Percentiles rank a stretch among this genome's conserved stretches.
phyloP scores from a whole-genome alignment of 169 alveolate species.

The Plasmodium billcollinsi region DNA sequence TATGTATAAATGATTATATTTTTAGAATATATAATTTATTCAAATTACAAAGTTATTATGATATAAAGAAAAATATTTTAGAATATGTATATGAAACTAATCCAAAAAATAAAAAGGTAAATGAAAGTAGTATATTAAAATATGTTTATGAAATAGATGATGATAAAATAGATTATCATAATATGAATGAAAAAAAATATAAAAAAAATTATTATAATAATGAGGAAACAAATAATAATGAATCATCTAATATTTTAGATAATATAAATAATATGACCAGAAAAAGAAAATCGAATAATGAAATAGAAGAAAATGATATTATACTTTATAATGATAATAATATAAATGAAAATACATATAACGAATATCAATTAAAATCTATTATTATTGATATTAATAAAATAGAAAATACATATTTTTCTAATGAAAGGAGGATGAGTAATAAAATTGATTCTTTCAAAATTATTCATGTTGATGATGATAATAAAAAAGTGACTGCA shows the following conservation, averaged over 20 bases:
- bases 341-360: slow-evolving; percentile 1
- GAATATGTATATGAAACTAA: slow-evolving; percentile 87
- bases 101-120: slow-evolving; percentile 79
- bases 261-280: not conserved
- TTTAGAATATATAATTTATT: slow-evolving; percentile 91
- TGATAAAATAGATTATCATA: not conserved
- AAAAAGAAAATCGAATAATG: slow-evolving; percentile 26
- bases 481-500: slow-evolving; percentile 35
- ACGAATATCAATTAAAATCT: slow-evolving; percentile 72
- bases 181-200: not conserved
- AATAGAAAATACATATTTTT: slow-evolving; percentile 67
- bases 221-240: not conserved
- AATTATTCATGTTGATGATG: slow-evolving; percentile 47
- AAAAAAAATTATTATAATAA: not conserved
- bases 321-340: not conserved
- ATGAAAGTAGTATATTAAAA: slow-evolving; percentile 42
- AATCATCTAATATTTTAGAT: not conserved
- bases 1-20: slow-evolving; percentile 92
- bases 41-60: slow-evolving; percentile 91
- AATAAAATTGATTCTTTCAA: slow-evolving; percentile 60
- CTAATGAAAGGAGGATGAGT: slow-evolving; percentile 74
- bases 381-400: slow-evolving; percentile 50
- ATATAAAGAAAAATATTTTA: slow-evolving; percentile 90
- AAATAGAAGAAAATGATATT: slow-evolving; percentile 5
- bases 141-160: slow-evolving; percentile 70